phyloP scores from a whole-genome alignment of 2,329 filamentous ascomycete genomes.

The Laburnicola sp. region DNA sequence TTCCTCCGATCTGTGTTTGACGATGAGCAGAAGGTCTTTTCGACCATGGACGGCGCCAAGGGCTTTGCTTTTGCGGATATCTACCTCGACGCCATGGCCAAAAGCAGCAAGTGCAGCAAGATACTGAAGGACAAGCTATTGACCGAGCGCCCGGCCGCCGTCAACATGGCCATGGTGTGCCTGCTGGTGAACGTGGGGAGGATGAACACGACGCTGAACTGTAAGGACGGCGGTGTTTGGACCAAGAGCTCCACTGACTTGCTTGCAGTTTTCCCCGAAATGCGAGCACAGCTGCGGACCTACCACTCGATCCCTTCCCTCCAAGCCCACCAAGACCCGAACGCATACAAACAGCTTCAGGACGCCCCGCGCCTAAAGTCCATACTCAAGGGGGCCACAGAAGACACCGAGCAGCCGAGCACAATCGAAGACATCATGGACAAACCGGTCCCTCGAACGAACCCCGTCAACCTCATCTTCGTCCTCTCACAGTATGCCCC shows the following conservation, averaged over 20 bases:
- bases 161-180: slow-evolving; percentile 99
- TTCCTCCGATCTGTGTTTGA: slow-evolving; percentile 81
- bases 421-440: slow-evolving; percentile 81
- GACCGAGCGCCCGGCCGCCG: slow-evolving; percentile 86
- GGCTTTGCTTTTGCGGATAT: slow-evolving; percentile 83
- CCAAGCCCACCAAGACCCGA: slow-evolving; percentile 91
- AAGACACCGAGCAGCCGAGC: slow-evolving; percentile 83
- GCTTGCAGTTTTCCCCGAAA: slow-evolving; percentile 87
- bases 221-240: slow-evolving; percentile 56
- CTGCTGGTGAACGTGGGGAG: slow-evolving; percentile 93
- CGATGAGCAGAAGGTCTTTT: slow-evolving; percentile 76
- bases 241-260: slow-evolving; percentile 17
- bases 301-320: slow-evolving; percentile 97
- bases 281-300: slow-evolving; percentile 95
- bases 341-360: slow-evolving; percentile 96
- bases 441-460: slow-evolving; percentile 75
- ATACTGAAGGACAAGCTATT: slow-evolving; percentile 95
- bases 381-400: slow-evolving; percentile 93
- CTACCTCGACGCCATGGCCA: slow-evolving; percentile 97
- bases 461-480: slow-evolving; percentile 96
- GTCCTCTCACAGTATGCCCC: slow-evolving; percentile 86
- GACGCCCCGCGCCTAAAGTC: slow-evolving; percentile 95
- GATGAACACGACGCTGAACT: slow-evolving; percentile 99
- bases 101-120: slow-evolving; percentile 98
- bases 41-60: slow-evolving; percentile 80